A percentile compares a stretch with the other conserved stretches of the same genome.
These are phyloP conservation scores for Panaeolus papilionaceus DNA, from an alignment of 768 basidiomycete genomes.

Conservation along the genomic window DNA sequence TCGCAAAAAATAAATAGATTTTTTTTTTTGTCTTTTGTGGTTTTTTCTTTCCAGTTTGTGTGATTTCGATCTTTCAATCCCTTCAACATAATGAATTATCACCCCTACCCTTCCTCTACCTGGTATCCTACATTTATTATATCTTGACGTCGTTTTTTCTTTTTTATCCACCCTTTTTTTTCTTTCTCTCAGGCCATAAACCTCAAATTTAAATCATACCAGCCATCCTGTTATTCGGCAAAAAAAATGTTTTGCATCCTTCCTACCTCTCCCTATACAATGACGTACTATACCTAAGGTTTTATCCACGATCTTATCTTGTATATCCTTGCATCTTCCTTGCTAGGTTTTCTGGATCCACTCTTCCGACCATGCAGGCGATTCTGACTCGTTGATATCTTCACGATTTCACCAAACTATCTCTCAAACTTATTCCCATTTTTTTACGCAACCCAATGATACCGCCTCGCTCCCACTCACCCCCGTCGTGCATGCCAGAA, in stretches of 20 bases:
- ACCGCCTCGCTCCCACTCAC: neutral
- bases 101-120: constrained; percentile 8
- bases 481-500: constrained; percentile 1
- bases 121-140: constrained; percentile 33
- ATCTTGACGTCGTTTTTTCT: constrained; percentile 16
- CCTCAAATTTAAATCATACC: constrained; percentile 1
- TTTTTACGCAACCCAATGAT: neutral
- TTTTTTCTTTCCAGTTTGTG: neutral
- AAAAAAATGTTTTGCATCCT: constrained; percentile 1
- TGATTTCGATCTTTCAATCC: constrained; percentile 9
- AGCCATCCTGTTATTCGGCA: neutral
- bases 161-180: constrained; percentile 13
- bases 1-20: constrained; percentile 66
- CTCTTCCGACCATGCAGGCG: neutral
- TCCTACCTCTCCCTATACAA: neutral
- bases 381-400: neutral
- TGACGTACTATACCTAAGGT: constrained; percentile 12
- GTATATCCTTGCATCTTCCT: constrained; percentile 10
- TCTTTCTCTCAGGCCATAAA: constrained; percentile 1
- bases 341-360: constrained; percentile 3
- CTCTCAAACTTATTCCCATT: neutral
- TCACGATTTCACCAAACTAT: constrained; percentile 9
- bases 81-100: constrained; percentile 15
- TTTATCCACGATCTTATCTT: constrained; percentile 11
- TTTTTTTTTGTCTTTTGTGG: constrained; percentile 2